These are phyloP conservation scores for Helenozyma baotianmanensis DNA, from an alignment of 805 yeast species.

Conservation along the genomic window DNA sequence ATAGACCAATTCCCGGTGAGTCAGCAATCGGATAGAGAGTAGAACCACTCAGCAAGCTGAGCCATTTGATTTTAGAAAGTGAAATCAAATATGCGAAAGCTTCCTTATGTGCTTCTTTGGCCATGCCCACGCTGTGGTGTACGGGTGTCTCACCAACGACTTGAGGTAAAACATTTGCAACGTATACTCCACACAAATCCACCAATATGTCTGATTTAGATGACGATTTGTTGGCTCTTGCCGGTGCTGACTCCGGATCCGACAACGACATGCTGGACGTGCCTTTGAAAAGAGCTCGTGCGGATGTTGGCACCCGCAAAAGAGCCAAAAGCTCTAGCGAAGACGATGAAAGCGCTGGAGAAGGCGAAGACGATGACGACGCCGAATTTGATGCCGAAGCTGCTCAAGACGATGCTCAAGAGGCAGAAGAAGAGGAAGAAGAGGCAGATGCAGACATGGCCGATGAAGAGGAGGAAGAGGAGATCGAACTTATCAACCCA, in stretches of 20 bases:
- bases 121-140: conserved; percentile 2
- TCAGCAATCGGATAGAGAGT: no score
- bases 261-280: conserved; percentile 34
- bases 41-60: no score
- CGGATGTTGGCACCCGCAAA: conserved; percentile 7
- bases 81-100: no score
- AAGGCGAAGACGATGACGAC: conserved; percentile 22
- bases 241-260: conserved; percentile 53
- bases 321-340: conserved; percentile 23
- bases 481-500: conserved; percentile 53
- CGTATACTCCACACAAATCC: neutral
- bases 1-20: no score
- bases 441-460: conserved; percentile 17
- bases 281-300: conserved; percentile 29
- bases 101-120: no score
- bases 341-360: conserved; percentile 9
- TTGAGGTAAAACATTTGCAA: conserved; percentile 1
- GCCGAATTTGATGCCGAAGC: conserved; percentile 28
- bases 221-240: conserved; percentile 93
- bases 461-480: conserved; percentile 31
- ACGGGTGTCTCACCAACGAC: conserved; percentile 1
- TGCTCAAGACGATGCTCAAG: conserved; percentile 14
- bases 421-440: conserved; percentile 17
- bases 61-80: no score
- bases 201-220: conserved; percentile 72